These are phyloP conservation scores for Guillardia theta DNA, from an alignment of 78 protist species.

Conservation along the genomic window DNA sequence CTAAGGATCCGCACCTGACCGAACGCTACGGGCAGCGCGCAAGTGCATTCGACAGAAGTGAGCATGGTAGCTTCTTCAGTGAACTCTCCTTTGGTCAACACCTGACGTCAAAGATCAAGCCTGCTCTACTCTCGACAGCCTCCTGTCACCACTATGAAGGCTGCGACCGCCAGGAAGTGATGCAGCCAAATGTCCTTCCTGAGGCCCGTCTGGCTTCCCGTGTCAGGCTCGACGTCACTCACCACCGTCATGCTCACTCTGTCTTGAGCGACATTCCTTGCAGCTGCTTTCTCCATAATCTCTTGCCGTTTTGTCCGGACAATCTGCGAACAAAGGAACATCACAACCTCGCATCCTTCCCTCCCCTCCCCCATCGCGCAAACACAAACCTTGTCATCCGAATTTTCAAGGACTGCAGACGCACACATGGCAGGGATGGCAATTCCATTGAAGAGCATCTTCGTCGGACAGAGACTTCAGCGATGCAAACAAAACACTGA, in stretches of 20 bases:
- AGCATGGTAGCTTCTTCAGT: neutral
- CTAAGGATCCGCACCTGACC: neutral
- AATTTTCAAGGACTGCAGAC: neutral
- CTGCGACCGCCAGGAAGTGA: neutral
- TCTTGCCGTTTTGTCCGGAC: neutral
- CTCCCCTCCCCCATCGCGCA: neutral
- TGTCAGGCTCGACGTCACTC: too few relatives aligned
- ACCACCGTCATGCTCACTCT: too few relatives aligned
- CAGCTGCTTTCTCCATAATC: neutral
- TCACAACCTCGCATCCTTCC: neutral
- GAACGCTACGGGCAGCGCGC: neutral
- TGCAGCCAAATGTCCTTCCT: conserved; percentile 10
- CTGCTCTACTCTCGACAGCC: too few relatives aligned
- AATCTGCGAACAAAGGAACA: neutral
- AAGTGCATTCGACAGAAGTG: neutral
- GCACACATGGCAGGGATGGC: neutral
- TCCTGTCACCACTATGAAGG: neutral
- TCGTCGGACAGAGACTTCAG: too few relatives aligned
- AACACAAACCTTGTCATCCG: too few relatives aligned
- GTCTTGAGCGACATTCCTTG: neutral
- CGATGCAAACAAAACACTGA: too few relatives aligned
- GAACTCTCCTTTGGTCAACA: neutral
- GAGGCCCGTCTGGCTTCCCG: neutral
- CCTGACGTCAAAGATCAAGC: too few relatives aligned
- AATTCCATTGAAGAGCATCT: neutral